Percentiles rank a stretch among this genome's conserved stretches.
Evolutionary conservation across 2,329 filamentous ascomycete species (phyloP).

Genomic region (Anisogramma anomala): DNA sequence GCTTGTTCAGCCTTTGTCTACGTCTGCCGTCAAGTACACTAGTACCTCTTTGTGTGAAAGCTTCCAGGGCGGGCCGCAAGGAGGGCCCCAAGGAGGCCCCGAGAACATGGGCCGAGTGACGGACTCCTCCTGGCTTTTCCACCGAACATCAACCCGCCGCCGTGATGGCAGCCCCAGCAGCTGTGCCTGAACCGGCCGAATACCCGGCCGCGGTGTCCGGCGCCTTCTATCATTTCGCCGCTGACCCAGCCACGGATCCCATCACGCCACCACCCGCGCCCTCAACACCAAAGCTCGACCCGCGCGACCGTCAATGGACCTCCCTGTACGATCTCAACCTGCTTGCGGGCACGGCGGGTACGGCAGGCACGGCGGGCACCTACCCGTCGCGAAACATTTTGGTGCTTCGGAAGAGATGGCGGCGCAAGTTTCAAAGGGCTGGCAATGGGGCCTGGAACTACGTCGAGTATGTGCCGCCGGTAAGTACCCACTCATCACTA

Average conservation of each 20-base stretch:
- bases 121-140: too few species aligned
- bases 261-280: neutral
- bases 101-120: too few species aligned
- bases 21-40: too few species aligned
- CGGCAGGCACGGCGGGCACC: neutral
- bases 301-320: neutral
- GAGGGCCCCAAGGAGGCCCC: too few species aligned
- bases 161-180: too few species aligned
- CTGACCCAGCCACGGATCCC: neutral
- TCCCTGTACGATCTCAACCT: neutral
- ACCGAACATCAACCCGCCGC: too few species aligned
- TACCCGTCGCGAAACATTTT: neutral
- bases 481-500: too few species aligned
- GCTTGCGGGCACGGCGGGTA: neutral
- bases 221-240: neutral
- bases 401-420: conserved; percentile 1
- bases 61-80: too few species aligned
- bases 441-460: conserved; percentile 2
- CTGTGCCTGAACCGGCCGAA: neutral
- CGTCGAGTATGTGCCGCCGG: conserved; percentile 5
- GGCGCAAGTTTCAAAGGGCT: neutral
- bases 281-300: neutral
- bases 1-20: too few species aligned
- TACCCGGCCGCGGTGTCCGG: neutral
- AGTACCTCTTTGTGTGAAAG: too few species aligned